Evolutionary conservation across 495 filamentous ascomycete genomes (phyloP), one percentile per base, ranked within the genome.

Genomic region (Pyrenula massariospora): DNA sequence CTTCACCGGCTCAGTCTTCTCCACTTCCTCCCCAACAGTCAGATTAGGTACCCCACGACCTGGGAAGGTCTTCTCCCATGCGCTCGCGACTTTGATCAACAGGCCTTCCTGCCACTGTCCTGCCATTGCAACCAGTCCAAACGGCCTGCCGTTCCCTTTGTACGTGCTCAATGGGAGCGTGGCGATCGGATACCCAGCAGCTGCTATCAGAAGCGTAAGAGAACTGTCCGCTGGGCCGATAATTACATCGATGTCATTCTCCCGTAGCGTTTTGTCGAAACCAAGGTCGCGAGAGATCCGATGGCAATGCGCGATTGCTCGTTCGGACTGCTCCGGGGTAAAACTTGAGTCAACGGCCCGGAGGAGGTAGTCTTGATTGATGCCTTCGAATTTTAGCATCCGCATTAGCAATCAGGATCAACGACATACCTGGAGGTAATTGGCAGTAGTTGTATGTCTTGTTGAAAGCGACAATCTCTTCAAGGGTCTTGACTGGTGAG

Each of bases 31-130:
- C 31, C 31, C 31, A 42, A 42, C 31, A 15, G 31, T 42, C 31
- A 42, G 15, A 42, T 42, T 42, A 8, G 31, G 31, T 5, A 42
- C 31, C 31, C 8, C 31, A 8, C 31, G 5, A 15, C 5, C 31
- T 15, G 31, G 31, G 31, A 42, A 42, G 15, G 8, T 42, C 5
- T 42, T 42, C 54, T 65, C 62, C 57, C 59, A 68, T 8, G 64
- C 66, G 54, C 64, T 65, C 64, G 66, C 65, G 10, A 65, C 60
- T 54, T 57, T 60, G 31, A 68, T 47, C 23, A 68, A 50, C 2
- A 58, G 52, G 12, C 48, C 56, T 23, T 68, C 66, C 25, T 65
- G 59, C 15, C 57, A 48, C 25, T 48, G 55, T 5, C 52, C 31
- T 11, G 64, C 56, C 12, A 60, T 56, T 48, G 57, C 61, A 25